Base-by-base conservation (phyloP, 805 yeast species). In the Metschnikowia lachancei region DNA sequence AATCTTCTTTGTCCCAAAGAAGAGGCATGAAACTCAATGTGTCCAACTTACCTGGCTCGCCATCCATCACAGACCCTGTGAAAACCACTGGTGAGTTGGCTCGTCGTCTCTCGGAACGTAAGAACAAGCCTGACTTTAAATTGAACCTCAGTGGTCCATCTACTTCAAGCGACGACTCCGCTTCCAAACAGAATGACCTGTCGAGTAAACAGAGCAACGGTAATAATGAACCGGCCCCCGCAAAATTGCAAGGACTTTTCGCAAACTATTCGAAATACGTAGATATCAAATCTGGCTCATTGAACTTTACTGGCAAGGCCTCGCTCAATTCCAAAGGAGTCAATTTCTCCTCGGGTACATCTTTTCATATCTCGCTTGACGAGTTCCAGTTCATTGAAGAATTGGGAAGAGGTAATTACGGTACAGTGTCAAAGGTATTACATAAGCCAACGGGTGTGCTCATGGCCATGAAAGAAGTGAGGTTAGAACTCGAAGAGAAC, bases 401-500 rank as follows among this genome's bases (percentile, higher is more conserved):
- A 65, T 71, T 94, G 38, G 99, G 99, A 2, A 80, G 92, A 39
- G 99, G 99, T 9, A 94, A 94, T 67, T 94, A 94, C 65, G 99
- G 99, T 44, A 87, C 95, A 1, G 99, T 94, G 7, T 81, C 91
- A 18, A 91, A 90, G 65, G 99, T 92, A 2, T 69, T 88, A 36
- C 97, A 94, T 66, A 88, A 83, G 60, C 98, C 98, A 11, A 90
- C 96, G 0, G 87, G 89, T 17, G 86, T 92, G 16, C 68, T 82
- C 16, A 90, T 94, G 97, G 98, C 98, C 1, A 89, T 94, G 95
- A 94, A 94, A 65, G 98, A 94, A 64, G 96, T 94, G 37, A 74
- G 97, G 44, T 70, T 94, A 38, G 98, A 92, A 63, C 75, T 94
- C 50, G 98, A 94, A 61, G 97, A 92, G 59, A 77, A 87, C n/a